A percentile compares a stretch with the other conserved stretches of the same genome.
Evolutionary conservation across 2,329 filamentous ascomycete species (phyloP).

Genomic region (Sphaerulina vaccinii): DNA sequence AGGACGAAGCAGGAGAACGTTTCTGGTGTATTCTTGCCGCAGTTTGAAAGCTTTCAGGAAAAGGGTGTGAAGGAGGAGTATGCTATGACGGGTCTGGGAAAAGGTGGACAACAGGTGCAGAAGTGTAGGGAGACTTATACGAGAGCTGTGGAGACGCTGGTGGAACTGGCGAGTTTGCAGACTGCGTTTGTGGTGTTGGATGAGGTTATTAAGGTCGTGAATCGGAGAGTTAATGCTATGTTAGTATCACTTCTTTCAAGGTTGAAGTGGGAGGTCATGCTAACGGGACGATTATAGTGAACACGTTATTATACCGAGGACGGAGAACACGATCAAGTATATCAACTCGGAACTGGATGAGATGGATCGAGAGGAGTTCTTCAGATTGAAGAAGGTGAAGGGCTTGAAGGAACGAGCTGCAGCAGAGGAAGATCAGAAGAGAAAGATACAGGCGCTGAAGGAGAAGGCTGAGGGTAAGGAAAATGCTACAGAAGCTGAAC

Average conservation of each 20-base stretch:
- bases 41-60: constrained; percentile 86
- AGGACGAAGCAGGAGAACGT: constrained; percentile 98
- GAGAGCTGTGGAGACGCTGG: constrained; percentile 89
- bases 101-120: constrained; percentile 96
- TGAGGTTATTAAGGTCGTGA: constrained; percentile 99
- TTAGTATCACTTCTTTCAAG: constrained; percentile 43
- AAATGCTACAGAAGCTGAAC: constrained; percentile 26
- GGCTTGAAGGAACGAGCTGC: constrained; percentile 62
- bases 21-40: constrained; percentile 88
- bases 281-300: constrained; percentile 53
- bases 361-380: constrained; percentile 96
- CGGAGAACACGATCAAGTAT: constrained; percentile 99
- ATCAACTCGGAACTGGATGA: constrained; percentile 99
- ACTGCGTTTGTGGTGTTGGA: constrained; percentile 97
- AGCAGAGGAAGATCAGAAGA: constrained; percentile 40
- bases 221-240: constrained; percentile 96
- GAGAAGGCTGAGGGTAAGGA: constrained; percentile 29
- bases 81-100: constrained; percentile 89
- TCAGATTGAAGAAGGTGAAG: constrained; percentile 90
- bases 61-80: constrained; percentile 95
- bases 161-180: constrained; percentile 92
- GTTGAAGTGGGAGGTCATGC: constrained; percentile 12
- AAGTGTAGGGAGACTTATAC: constrained; percentile 94
- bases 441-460: constrained; percentile 26
- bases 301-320: constrained; percentile 94